A percentile compares a stretch with the other conserved stretches of the same genome.
Conservation (phyloP, 179 eudicot genomes). For the Camellia oleifera region DNA sequence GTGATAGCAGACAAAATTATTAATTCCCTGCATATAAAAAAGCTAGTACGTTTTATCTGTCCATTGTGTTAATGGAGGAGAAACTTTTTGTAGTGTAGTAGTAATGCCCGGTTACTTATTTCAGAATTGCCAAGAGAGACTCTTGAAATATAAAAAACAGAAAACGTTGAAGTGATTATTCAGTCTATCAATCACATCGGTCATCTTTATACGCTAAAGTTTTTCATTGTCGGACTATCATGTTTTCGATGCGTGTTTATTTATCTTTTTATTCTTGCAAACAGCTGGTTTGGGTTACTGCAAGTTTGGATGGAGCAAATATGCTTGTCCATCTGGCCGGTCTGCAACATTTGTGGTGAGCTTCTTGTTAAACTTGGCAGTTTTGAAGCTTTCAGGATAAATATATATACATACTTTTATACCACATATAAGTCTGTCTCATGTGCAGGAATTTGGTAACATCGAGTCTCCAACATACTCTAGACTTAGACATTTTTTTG, state of each 20-base stretch:
- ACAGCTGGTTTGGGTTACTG: conserved; percentile 94
- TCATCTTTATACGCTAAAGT: not conserved
- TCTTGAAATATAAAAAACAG: too few species aligned
- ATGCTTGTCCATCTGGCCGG: conserved; percentile 64
- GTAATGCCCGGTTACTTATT: too few species aligned
- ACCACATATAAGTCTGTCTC: not conserved
- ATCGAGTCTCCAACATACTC: conserved; percentile 83
- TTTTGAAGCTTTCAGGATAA: conserved; percentile 10
- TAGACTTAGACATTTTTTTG: conserved; percentile 70
- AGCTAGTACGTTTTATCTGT: too few species aligned
- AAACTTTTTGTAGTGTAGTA: too few species aligned
- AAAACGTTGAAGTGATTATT: too few species aligned
- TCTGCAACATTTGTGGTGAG: conserved; percentile 83
- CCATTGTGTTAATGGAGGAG: too few species aligned
- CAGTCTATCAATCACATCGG: too few species aligned
- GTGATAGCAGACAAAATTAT: too few species aligned
- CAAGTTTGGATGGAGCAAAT: conserved; percentile 96
- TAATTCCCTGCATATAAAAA: too few species aligned
- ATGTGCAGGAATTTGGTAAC: conserved; percentile 88
- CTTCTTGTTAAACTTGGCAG: conserved; percentile 11
- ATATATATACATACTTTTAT: not conserved
- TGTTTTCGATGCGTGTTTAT: not conserved
- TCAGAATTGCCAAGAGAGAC: too few species aligned
- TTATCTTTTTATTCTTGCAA: not conserved
- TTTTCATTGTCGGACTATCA: not conserved